Evolutionary conservation across 805 yeast species (phyloP), one percentile per base, ranked within the genome.

Genomic region (Blastobotrys muscicola): DNA sequence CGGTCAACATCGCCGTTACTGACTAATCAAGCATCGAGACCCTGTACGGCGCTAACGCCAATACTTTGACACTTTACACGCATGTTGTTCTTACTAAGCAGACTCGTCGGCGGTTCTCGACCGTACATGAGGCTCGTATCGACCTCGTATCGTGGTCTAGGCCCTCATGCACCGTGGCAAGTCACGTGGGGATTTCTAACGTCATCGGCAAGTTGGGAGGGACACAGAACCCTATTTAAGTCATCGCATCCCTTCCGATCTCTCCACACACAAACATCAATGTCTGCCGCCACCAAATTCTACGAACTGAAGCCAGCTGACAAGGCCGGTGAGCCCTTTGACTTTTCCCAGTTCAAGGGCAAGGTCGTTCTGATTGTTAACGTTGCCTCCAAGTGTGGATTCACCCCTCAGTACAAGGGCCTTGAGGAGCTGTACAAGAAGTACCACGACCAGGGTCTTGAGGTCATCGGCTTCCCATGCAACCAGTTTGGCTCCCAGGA

Each of bases 401-500:
- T 77, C 64, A 79, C 92, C 3, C 79, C 83, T 45, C 95, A 86
- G 61, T 83, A 82, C 60, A 65, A 69, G 42, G 90, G 80, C 42
- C 66, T 87, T 31, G 89, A 87, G 64, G 65, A 61, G 34, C 64
- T 87, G 10, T 78, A 85, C 66, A 66, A 77, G 48, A 76, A 78
- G 58, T 83, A 80, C 65, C 65, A 72, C 42, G 75, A 72, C 39
- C 57, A 72, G 49, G 94, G 85, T 1, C 67, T 89, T 16, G 76
- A 66, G 37, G 70, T 87, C 23, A 50, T 87, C 31, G 96, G 87
- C 0, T 86, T 87, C 73, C 97, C 97, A 29, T 85, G 95, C 65
- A 84, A 85, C 66, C 95, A 86, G 61, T 87, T 87, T 60, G 89
- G 82, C 67, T 75, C 54, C 82, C 92, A 69, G 85, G 89, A 64